A percentile compares a stretch with the other conserved stretches of the same genome.
phyloP scores from a whole-genome alignment of 1,139 yeast genomes.

The Debaryomyces sp. region DNA sequence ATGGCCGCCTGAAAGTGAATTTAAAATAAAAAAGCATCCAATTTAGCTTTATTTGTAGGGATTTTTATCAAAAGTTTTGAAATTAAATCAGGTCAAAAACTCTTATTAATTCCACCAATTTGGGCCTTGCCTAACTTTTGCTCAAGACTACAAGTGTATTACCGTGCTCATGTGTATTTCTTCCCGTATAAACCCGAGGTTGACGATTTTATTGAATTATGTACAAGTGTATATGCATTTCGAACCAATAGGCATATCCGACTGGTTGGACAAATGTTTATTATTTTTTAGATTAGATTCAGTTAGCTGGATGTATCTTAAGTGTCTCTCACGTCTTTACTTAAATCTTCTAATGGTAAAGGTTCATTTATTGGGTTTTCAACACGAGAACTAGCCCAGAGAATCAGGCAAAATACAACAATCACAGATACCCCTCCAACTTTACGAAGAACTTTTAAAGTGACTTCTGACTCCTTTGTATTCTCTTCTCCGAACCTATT shows the following conservation, averaged over 20 bases:
- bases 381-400: constrained; percentile 33
- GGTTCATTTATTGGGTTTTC: constrained; percentile 17
- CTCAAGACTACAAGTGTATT: not conserved
- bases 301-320: not conserved
- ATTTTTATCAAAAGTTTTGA: not conserved
- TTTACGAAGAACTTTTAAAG: constrained; percentile 33
- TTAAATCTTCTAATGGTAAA: constrained; percentile 20
- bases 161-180: not conserved
- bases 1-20: too few species aligned
- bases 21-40: not conserved
- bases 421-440: constrained; percentile 38
- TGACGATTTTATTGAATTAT: not conserved
- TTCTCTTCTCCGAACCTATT: constrained; percentile 39
- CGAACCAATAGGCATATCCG: not conserved
- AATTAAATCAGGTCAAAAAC: not conserved
- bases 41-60: not conserved
- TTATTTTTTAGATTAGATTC: not conserved
- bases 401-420: constrained; percentile 36
- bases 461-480: constrained; percentile 32
- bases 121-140: too few species aligned
- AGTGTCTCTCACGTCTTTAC: constrained; percentile 24
- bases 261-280: not conserved
- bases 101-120: not conserved
- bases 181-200: not conserved
- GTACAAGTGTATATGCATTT: not conserved